Evolutionary conservation across 2,329 filamentous ascomycete species (phyloP).

Genomic region (Paraconiothyrium brasiliense): DNA sequence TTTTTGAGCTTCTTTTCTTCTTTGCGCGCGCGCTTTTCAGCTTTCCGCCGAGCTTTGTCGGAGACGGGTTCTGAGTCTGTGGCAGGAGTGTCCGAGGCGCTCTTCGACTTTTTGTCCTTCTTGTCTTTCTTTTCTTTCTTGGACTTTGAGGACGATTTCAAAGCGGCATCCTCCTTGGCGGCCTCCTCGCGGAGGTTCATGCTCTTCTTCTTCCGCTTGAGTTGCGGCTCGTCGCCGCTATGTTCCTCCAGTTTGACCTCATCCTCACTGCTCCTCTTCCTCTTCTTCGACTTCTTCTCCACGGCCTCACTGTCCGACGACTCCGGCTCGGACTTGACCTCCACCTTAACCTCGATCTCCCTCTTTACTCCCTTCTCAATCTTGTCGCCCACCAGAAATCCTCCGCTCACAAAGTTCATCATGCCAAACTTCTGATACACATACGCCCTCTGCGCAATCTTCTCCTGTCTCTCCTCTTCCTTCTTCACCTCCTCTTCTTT

Average conservation of each 20-base stretch:
- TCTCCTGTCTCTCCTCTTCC: constrained; percentile 73
- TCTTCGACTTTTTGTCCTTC: constrained; percentile 34
- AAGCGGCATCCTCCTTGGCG: constrained; percentile 30
- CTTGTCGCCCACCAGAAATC: constrained; percentile 71
- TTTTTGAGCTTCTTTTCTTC: constrained; percentile 59
- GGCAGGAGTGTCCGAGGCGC: constrained; percentile 31
- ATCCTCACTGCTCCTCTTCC: constrained; percentile 43
- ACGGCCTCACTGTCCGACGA: constrained; percentile 41
- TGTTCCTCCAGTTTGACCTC: constrained; percentile 43
- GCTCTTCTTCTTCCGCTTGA: constrained; percentile 52
- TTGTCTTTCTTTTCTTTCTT: constrained; percentile 49
- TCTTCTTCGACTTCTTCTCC: constrained; percentile 43
- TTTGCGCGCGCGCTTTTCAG: constrained; percentile 57
- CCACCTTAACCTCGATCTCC: constrained; percentile 50
- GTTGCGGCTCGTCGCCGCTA: constrained; percentile 35
- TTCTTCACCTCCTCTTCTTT: constrained; percentile 78
- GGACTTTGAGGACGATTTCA: constrained; percentile 26
- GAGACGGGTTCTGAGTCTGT: constrained; percentile 50
- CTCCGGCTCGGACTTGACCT: constrained; percentile 54
- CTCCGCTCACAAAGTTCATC: constrained; percentile 89
- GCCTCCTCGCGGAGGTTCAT: constrained; percentile 42
- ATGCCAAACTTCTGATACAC: constrained; percentile 78
- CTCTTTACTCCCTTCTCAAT: constrained; percentile 60
- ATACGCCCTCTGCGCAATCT: constrained; percentile 77
- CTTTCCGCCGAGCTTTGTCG: constrained; percentile 51